A percentile compares a stretch with the other conserved stretches of the same genome.
Evolutionary conservation across 75 land plant species (phyloP).

Genomic region (Cupressus sempervirens): DNA sequence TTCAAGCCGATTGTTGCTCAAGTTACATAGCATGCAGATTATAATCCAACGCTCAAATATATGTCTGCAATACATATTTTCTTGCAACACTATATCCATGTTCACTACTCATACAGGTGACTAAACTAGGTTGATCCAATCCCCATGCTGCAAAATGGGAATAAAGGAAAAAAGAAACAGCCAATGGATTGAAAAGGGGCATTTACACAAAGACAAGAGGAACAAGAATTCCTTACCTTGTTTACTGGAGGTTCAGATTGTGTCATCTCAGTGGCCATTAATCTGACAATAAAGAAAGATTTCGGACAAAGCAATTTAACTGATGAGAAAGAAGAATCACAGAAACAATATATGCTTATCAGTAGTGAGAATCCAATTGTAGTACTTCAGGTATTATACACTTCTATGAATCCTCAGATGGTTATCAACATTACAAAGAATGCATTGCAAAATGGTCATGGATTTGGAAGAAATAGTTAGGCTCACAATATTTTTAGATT

Average conservation of each 20-base stretch:
- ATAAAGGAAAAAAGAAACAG: no score
- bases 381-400: not conserved
- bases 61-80: not conserved
- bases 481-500: not conserved
- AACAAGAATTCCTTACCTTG: not conserved
- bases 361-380: not conserved
- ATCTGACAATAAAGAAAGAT: not conserved
- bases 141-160: not conserved
- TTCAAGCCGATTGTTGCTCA: not conserved
- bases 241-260: not conserved
- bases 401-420: not conserved
- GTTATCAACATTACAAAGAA: not conserved
- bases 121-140: not conserved
- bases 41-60: not conserved
- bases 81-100: not conserved
- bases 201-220: not conserved
- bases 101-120: not conserved
- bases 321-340: not conserved
- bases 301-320: not conserved
- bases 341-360: not conserved
- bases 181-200: not conserved
- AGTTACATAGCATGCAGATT: not conserved
- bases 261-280: conserved; percentile 7
- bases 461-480: not conserved
- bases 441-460: not conserved